Base-by-base conservation (phyloP, 768 basidiomycete species). In the Galerina marginata region DNA sequence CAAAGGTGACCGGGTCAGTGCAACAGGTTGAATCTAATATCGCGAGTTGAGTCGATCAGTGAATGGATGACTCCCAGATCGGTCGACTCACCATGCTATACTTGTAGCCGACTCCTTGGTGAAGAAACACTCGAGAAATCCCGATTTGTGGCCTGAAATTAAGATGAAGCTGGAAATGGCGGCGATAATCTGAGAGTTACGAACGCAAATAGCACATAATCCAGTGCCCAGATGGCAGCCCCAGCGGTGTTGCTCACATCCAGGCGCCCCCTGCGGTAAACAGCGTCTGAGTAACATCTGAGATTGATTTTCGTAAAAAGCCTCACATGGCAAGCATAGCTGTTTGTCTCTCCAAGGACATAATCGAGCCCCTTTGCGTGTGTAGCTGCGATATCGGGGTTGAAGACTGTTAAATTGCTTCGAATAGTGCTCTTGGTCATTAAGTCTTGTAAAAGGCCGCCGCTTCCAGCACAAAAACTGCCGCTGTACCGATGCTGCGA, bases 101-200 rank as follows among this genome's bases (percentile, higher is more conserved):
- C 72, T 90, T 91, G 74, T 80, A 90, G 1, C 89, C 89, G 55
- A 90, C 75, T 14, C 88, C 89, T 56, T 86, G 78, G 66, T 91
- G 88, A 77, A 88, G 88, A 73, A 81, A 86, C 14, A 87, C 61
- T 52, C 81, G 75, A 26, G 80, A 77, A 26, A 87, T 81, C 3
- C 84, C 85, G 10, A 86, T 71, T 62, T 82, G 81, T 1, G 83
- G 72, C 12, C 78, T 79, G 52, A 12, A 23, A 12, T 25, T 9
- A 7, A 33, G 29, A 7, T 33, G 29, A 54, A 7, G 29, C 4
- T 33, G 4, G 29, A 33, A 7, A 15, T 9, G 2, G 26, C 36
- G 29, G 29, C 29, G 29, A 33, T 37, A 40, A 40, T 10, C 29
- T 29, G 42, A 44, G 26, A 46, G 11, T 26, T 58, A 9, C 47